Evolutionary conservation across 345 rosid species (phyloP).

Genomic region (Bruguiera parviflora): DNA sequence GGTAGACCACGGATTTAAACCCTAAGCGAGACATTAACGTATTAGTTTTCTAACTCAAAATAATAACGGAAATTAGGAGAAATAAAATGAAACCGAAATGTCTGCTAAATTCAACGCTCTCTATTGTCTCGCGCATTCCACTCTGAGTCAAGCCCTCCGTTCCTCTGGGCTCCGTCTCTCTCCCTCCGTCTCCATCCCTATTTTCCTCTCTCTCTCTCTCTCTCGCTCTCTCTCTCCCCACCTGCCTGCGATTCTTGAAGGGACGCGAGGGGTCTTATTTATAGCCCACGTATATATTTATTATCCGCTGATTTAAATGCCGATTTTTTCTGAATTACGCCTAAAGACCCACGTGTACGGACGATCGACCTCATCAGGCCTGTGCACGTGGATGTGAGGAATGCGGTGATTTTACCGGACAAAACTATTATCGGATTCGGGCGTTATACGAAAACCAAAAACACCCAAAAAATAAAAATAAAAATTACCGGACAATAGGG

Average conservation of each 20-base stretch:
- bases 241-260: slow-evolving; percentile 6
- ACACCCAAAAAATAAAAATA: no score
- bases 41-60: not conserved
- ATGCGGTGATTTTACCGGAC: not conserved
- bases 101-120: slow-evolving; percentile 4
- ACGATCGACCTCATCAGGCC: not conserved
- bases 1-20: slow-evolving; percentile 74
- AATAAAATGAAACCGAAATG: slow-evolving; percentile 18
- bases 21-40: slow-evolving; percentile 68
- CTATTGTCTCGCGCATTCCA: slow-evolving; percentile 4
- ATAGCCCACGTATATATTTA: slow-evolving; percentile 25
- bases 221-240: slow-evolving; percentile 19
- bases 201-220: slow-evolving; percentile 14
- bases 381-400: not conserved
- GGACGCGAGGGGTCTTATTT: slow-evolving; percentile 13
- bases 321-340: slow-evolving; percentile 27
- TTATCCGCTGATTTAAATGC: slow-evolving; percentile 3
- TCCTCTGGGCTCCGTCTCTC: slow-evolving; percentile 16
- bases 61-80: not conserved
- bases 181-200: not conserved
- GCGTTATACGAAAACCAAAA: no score
- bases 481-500: no score
- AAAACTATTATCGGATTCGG: no score
- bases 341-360: slow-evolving; percentile 17
- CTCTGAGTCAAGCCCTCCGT: slow-evolving; percentile 8